phyloP scores from a whole-genome alignment of 352 stramenopile genomes.

The Globisporangium sylvaticum region DNA sequence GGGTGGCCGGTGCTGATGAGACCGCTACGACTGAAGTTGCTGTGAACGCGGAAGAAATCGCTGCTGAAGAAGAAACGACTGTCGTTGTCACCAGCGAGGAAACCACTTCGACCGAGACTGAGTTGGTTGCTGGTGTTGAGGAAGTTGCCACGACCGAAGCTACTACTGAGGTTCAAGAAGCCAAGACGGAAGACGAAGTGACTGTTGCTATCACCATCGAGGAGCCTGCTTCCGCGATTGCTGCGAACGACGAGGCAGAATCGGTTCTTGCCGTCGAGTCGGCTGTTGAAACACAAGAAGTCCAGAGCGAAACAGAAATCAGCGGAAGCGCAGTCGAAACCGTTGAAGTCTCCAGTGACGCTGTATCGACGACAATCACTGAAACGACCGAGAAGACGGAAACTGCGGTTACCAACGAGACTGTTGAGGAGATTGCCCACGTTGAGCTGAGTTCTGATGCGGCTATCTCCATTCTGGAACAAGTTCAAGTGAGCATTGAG shows the following conservation, averaged over 20 bases:
- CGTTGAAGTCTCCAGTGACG: not conserved
- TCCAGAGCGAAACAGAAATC: not conserved
- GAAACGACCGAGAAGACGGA: not conserved
- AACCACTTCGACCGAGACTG: not conserved
- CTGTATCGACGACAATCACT: not conserved
- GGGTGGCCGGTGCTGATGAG: too few species aligned
- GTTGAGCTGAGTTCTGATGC: not conserved
- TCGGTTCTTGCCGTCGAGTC: not conserved
- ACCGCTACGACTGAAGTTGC: not conserved
- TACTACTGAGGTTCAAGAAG: not conserved
- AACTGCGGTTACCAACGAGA: not conserved
- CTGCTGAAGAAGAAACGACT: too few species aligned
- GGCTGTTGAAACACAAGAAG: not conserved
- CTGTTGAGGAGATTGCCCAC: not conserved
- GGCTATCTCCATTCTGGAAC: too few species aligned
- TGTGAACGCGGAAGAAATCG: not conserved
- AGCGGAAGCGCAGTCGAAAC: not conserved
- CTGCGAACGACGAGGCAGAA: conserved; percentile 2
- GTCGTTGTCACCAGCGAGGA: not conserved
- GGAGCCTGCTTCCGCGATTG: not conserved
- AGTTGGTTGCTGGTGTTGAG: not conserved
- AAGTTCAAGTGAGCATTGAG: not conserved
- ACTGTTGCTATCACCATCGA: not conserved
- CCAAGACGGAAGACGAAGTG: not conserved
- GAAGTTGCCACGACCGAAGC: not conserved